Base-by-base conservation (phyloP, 805 yeast genomes). In the Torulaspora maleeae region DNA sequence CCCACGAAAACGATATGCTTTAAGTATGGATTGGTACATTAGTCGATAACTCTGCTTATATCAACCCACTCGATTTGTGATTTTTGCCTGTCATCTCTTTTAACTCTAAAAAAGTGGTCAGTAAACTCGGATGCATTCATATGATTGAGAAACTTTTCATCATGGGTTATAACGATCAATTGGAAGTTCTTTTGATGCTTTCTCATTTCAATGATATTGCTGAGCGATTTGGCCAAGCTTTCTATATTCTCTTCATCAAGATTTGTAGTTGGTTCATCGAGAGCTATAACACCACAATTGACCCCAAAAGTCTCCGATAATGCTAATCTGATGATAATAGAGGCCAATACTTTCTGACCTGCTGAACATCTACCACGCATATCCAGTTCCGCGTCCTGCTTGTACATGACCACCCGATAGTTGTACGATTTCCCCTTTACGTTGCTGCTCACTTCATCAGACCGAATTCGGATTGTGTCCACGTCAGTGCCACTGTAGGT, bases 311-410 rank as follows among this genome's bases (percentile, higher is more conserved):
- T 87, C 65, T 93, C 98, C 1, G 98, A 93, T 38, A 93, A 70
- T 0, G 97, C 96, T 45, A 93, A 68, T 44, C 99, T 74, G 45
- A 93, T 91, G 27, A 93, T 80, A 38, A 93, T 90, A 32, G 95
- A 83, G 0, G 98, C 96, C 37, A 93, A 67, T 4, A 93, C 97
- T 58, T 89, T 87, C 65, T 93, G 99, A 0, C 99, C 99, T 0
- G 99, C 98, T 1, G 96, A 87, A 63, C 99, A 93, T 47, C 99
- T 71, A 0, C 99, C 99, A 50, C 99, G 77, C 99, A 93, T 93
- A 61, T 93, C 99, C 38, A 93, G 70, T 63, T 93, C 98, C 1
- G 82, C 85, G 48, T 86, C 91, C 58, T 85, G 87, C 62, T 93
- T 93, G 48, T 82, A 81, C 99, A 93, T 93, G 17, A 90, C 95